Percentiles rank a stretch among this genome's conserved stretches.
Conservation (phyloP, 2,329 filamentous ascomycete genomes). For the Colletotrichum higginsianum region DNA sequence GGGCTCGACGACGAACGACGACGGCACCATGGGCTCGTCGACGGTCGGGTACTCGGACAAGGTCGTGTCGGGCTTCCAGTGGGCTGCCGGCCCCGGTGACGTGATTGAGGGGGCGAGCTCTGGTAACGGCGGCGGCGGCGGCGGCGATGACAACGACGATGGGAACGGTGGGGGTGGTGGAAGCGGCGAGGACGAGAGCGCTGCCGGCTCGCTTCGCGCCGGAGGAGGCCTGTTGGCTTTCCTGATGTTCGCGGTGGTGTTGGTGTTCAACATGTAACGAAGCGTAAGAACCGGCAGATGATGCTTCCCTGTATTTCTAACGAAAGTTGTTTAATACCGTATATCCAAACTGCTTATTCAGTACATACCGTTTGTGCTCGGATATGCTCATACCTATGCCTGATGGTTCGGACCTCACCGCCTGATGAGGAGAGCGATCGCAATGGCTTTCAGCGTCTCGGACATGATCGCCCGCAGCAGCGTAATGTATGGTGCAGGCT, state of each 20-base stretch:
- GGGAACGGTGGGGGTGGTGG: background rate
- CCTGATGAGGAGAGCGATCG: too few species aligned
- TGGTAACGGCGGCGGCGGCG: background rate
- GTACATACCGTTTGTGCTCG: too few species aligned
- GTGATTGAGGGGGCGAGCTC: slow-evolving; percentile 2
- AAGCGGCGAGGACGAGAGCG: slow-evolving; percentile 13
- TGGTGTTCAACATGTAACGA: background rate
- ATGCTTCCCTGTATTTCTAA: too few species aligned
- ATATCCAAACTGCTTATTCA: too few species aligned
- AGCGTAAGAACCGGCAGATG: background rate
- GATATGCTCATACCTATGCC: too few species aligned
- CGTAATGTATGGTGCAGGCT: too few species aligned
- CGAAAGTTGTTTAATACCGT: background rate
- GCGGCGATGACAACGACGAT: background rate
- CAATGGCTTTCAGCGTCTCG: too few species aligned
- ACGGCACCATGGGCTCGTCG: slow-evolving; percentile 27
- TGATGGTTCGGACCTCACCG: too few species aligned
- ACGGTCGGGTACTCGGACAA: slow-evolving; percentile 25
- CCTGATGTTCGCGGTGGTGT: background rate
- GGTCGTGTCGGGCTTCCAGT: slow-evolving; percentile 34
- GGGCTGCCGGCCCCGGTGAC: slow-evolving; percentile 36
- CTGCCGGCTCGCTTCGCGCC: slow-evolving; percentile 12
- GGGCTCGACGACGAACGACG: slow-evolving; percentile 38
- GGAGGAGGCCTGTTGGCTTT: slow-evolving; percentile 9
- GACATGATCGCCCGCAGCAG: too few species aligned